Percentiles rank a stretch among this genome's conserved stretches.
Evolutionary conservation across 352 stramenopile species (phyloP).

Genomic region (Globisporangium spiculum): DNA sequence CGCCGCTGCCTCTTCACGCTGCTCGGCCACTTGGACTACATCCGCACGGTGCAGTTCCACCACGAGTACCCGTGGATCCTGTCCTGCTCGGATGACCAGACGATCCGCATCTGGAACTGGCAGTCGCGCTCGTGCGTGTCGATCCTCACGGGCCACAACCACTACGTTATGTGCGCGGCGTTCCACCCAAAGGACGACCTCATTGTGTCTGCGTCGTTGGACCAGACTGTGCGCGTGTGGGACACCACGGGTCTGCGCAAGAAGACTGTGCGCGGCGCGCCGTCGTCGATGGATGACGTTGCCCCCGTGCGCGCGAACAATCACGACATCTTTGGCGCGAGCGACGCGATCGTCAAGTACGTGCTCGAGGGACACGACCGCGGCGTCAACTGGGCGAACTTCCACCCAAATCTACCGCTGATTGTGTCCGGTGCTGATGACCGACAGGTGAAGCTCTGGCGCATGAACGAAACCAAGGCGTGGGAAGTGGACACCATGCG

Average conservation of each 20-base stretch:
- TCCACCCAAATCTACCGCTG: constrained; percentile 98
- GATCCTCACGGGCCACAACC: constrained; percentile 99
- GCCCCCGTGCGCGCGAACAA: constrained; percentile 57
- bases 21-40: constrained; percentile 99
- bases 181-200: constrained; percentile 99
- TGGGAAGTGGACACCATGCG: constrained; percentile 99
- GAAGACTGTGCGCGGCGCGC: constrained; percentile 95
- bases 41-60: constrained; percentile 99
- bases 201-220: constrained; percentile 98
- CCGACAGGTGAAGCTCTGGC: constrained; percentile 99
- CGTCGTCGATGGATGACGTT: constrained; percentile 75
- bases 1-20: constrained; percentile 98
- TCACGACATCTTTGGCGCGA: constrained; percentile 98
- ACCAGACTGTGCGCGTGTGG: constrained; percentile 99
- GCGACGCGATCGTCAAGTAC: constrained; percentile 99
- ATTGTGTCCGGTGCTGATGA: constrained; percentile 99
- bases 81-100: constrained; percentile 98
- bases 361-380: constrained; percentile 99
- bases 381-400: constrained; percentile 99
- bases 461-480: constrained; percentile 99
- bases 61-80: constrained; percentile 99
- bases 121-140: constrained; percentile 97
- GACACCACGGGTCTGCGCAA: constrained; percentile 99
- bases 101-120: constrained; percentile 99
- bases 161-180: constrained; percentile 99